phyloP scores from a whole-genome alignment of 192 early-diverging fungal species.

The Piromyces sp. region DNA sequence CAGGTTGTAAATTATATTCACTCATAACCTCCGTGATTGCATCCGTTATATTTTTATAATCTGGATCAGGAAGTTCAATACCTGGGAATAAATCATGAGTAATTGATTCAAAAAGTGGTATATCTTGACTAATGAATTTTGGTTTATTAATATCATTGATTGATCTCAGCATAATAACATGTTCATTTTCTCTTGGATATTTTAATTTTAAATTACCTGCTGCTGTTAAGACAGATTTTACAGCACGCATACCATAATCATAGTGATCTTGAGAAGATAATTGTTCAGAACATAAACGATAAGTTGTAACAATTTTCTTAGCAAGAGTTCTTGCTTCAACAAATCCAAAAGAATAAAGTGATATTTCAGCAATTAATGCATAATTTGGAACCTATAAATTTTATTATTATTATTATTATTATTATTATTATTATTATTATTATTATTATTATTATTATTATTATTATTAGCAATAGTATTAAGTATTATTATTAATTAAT shows the following conservation, averaged over 20 bases:
- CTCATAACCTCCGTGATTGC: neutral
- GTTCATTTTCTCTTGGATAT: neutral
- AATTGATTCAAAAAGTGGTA: neutral
- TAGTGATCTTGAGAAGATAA: neutral
- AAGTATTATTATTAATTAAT: too few species aligned
- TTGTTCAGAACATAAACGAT: neutral
- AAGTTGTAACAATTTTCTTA: neutral
- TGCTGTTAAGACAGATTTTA: neutral
- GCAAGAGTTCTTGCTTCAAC: neutral
- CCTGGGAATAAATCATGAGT: neutral
- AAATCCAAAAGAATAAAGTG: constrained; percentile 31
- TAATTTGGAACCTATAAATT: constrained; percentile 19
- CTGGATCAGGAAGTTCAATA: neutral
- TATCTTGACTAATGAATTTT: neutral
- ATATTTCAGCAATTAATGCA: constrained; percentile 42
- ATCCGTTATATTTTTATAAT: neutral
- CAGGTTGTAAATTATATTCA: neutral
- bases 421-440: too few species aligned
- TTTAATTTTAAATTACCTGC: neutral
- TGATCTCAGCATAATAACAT: neutral
- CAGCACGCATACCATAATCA: neutral
- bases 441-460: too few species aligned
- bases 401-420: neutral
- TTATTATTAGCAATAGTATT: neutral
- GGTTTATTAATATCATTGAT: neutral